Evolutionary conservation across 306 rosid species (phyloP), one percentile per base, ranked within the genome.

Genomic region (Prunus salicina): DNA sequence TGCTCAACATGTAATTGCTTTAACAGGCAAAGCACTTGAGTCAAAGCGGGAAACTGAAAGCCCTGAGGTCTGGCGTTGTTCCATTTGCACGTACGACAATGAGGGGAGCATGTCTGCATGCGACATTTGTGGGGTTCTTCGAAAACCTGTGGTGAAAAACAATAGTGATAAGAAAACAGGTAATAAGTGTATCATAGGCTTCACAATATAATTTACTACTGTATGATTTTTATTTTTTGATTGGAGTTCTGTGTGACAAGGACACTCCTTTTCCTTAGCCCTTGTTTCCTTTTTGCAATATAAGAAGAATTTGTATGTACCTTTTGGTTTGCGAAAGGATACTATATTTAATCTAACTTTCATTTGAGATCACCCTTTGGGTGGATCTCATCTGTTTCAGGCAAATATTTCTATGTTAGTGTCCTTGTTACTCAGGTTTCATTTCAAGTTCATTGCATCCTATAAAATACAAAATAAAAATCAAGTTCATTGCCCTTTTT

Each of bases 61-160:
- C 72, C 80, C 41, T 16, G 85, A 85, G 57, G 38, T 89, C 75
- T 95, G 99, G 99, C 78, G 69, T 71, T 95, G 99, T 82, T 43
- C 89, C 72, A 88, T 92, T 78, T 95, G 99, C 79, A 90, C 97
- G 9, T 92, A 92, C 24, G 97, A 95, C 81, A 95, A 92, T n/a
- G 96, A 92, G 6, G 93, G 91, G 71, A 77, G 84, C 75, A 76
- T 90, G 88, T 76, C 81, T 74, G 85, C 74, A 0, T 95, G 99
- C 74, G 97, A 95, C 85, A 89, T 95, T 71, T 95, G 99, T 32
- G 99, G 97, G 79, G 97, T 92, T 87, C 73, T 92, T 47, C 97
- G 92, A 61, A 67, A 62, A 22, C 90, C 96, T 63, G 72, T 65
- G 75, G 74, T 45, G 67, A 74, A 50, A 78, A 55, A 80, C 69